phyloP scores from a whole-genome alignment of 768 basidiomycete genomes.

The Phylloporus rhodoxanthus region DNA sequence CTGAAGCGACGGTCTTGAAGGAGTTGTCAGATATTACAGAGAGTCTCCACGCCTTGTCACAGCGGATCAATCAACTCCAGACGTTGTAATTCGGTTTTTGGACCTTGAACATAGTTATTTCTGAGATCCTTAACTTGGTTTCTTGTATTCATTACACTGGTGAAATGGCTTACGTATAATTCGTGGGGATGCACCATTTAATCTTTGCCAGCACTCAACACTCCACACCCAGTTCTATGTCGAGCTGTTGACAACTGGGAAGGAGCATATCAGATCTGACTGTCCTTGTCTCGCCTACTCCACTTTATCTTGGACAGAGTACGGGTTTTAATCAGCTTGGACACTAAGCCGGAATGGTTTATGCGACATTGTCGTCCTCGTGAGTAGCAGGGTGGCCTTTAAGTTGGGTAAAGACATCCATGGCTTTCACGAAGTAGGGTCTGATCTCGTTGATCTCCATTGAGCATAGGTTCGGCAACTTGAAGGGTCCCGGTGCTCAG shows the following conservation, averaged over 20 bases:
- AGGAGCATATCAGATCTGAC: conserved; percentile 28
- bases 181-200: not conserved
- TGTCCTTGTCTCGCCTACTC: conserved; percentile 31
- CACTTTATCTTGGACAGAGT: conserved; percentile 18
- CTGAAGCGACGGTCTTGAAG: conserved; percentile 58
- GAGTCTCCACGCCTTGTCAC: conserved; percentile 33
- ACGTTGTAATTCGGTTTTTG: conserved; percentile 1
- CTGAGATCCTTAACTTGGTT: not conserved
- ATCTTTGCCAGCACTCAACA: too few relatives aligned
- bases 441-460: conserved; percentile 95
- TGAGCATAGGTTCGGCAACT: conserved; percentile 81
- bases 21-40: conserved; percentile 57
- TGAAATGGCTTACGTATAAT: conserved; percentile 1
- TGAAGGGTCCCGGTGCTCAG: not conserved
- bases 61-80: conserved; percentile 31
- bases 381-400: conserved; percentile 18
- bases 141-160: not conserved
- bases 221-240: too few relatives aligned
- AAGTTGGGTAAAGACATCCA: conserved; percentile 66
- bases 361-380: conserved; percentile 4
- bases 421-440: conserved; percentile 80
- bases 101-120: not conserved
- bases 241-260: too few relatives aligned
- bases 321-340: conserved; percentile 14
- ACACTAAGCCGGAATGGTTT: not conserved